Evolutionary conservation across 805 yeast species (phyloP).

Genomic region (Wickerhamomyces bovis): DNA sequence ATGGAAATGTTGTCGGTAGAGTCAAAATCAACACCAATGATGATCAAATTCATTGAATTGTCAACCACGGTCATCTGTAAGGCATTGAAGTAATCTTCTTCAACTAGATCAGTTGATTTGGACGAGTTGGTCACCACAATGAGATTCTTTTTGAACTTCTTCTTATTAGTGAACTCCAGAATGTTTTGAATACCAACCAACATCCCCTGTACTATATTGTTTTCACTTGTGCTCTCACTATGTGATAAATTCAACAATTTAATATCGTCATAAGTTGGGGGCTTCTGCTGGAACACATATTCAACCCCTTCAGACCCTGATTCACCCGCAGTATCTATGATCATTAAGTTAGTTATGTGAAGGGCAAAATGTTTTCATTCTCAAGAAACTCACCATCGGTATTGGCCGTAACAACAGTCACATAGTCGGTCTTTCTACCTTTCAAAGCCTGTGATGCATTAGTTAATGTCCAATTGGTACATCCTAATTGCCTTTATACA

Average conservation of each 20-base stretch:
- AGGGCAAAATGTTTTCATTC: too few relatives aligned
- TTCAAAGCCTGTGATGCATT: constrained; percentile 3
- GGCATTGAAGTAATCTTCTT: constrained; percentile 5
- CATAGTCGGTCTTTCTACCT: constrained; percentile 35
- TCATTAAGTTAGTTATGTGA: neutral
- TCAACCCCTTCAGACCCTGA: constrained; percentile 1
- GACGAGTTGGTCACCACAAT: constrained; percentile 19
- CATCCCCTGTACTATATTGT: constrained; percentile 11
- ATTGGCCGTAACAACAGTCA: constrained; percentile 21
- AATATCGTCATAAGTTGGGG: constrained; percentile 2
- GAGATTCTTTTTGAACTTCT: constrained; percentile 19
- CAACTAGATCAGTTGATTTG: constrained; percentile 8
- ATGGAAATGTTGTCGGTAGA: neutral
- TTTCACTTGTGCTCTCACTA: neutral
- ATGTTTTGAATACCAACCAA: constrained; percentile 9
- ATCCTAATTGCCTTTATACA: too few relatives aligned
- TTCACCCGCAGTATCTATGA: neutral
- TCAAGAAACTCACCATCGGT: constrained; percentile 2
- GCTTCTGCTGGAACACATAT: constrained; percentile 2
- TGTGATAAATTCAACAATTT: constrained; percentile 2
- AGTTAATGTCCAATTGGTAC: neutral
- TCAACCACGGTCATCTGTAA: constrained; percentile 5
- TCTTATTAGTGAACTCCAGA: constrained; percentile 13
- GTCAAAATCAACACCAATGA: constrained; percentile 20
- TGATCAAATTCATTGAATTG: constrained; percentile 10